Evolutionary conservation across 139 green algal species (phyloP), one percentile per base, ranked within the genome.

Genomic region (Pseudopediastrum boryanum): DNA sequence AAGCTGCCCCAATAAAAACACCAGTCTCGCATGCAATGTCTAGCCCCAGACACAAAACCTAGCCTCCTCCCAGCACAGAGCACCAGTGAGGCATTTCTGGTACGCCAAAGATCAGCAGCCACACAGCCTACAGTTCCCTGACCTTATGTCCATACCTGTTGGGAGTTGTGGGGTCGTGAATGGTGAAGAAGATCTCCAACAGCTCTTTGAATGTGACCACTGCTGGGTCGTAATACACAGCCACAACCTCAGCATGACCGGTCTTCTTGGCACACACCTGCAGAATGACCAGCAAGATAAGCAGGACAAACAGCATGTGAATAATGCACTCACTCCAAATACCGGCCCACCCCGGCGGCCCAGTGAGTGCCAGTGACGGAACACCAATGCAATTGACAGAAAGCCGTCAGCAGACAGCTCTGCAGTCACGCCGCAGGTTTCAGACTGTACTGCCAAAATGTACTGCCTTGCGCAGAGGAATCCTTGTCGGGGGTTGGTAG

Each of bases 181-280:
- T 58, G 31, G 74, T 81, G 70, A 91, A 94, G 68, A 94, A 94
- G 5, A 81, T 69, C 16, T 93, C 83, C 46, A 94, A 77, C 65
- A 94, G 84, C 31, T 82, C 46, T 38, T 81, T 65, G 75, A 86
- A 94, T 2, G 31, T 77, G 7, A 85, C 64, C 56, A 89, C 81
- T 2, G 66, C 61, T 1, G 90, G 90, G 59, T 94, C 64, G 73
- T 89, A 94, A 23, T 33, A 66, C 27, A 90, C 61, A 21, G 43
- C 66, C 23, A 93, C 77, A n/a, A 88, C 85, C 83, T 94, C 90
- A 3, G 87, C 83, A 76, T 92, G 89, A 6, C 90, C 90, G 0
- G 85, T 91, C 41, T 81, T 68, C 10, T 85, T 86, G 46, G 21
- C 39, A 72, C 85, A 92, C 12, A 94, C 81, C 86, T 90, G 77